Conservation (phyloP, 805 yeast genomes). For the Metschnikowia rubicola region DNA sequence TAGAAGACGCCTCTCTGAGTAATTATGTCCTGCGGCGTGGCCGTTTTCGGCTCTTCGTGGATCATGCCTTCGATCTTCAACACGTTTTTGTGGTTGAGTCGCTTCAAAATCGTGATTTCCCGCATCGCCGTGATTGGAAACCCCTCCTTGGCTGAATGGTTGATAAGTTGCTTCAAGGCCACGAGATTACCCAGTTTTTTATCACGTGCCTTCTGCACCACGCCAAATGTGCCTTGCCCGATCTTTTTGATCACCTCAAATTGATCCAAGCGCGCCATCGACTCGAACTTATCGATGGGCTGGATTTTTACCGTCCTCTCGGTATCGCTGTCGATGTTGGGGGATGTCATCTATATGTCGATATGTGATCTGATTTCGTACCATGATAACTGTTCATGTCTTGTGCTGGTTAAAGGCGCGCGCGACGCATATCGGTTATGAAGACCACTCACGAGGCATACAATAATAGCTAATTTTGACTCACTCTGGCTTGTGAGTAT, state of each 20-base stretch:
- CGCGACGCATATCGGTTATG: no score
- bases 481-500: no score
- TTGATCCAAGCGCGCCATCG: constrained; percentile 31
- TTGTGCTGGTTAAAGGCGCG: no score
- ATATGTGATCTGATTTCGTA: neutral
- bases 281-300: constrained; percentile 23
- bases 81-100: constrained; percentile 64
- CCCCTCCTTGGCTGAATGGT: constrained; percentile 72
- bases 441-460: no score
- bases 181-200: constrained; percentile 56
- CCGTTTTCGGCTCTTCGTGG: constrained; percentile 39
- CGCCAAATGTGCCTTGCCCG: constrained; percentile 52
- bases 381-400: no score
- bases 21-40: constrained; percentile 31
- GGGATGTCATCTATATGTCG: constrained; percentile 2
- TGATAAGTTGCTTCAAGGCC: constrained; percentile 83
- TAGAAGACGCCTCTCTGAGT: constrained; percentile 53
- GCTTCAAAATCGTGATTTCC: constrained; percentile 80
- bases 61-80: constrained; percentile 79
- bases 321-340: neutral
- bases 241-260: constrained; percentile 35
- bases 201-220: constrained; percentile 75
- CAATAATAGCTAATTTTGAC: no score
- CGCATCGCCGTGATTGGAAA: constrained; percentile 95
- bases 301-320: constrained; percentile 10